Evolutionary conservation across 148 eudicot genomes (phyloP).

Genomic region (Rhododendron molle): DNA sequence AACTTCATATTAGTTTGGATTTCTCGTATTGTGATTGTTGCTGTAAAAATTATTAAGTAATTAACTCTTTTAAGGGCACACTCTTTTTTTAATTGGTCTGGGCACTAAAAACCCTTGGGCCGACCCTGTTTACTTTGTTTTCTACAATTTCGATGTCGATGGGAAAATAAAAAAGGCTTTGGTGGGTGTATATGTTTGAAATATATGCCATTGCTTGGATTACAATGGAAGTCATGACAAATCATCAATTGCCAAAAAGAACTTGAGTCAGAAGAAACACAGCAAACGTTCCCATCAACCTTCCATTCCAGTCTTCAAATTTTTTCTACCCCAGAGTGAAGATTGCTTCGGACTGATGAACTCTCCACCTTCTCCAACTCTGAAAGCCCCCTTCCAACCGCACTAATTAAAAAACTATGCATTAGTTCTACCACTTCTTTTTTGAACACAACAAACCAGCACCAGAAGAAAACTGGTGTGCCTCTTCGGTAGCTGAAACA

Average conservation of each 20-base stretch:
- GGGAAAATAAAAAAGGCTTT: slow-evolving; percentile 3
- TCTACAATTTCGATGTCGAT: no score
- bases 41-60: no score
- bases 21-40: no score
- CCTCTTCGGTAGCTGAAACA: not conserved
- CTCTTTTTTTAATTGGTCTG: no score
- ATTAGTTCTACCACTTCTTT: not conserved
- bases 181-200: slow-evolving; percentile 13
- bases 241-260: slow-evolving; percentile 18
- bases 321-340: slow-evolving; percentile 5
- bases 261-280: slow-evolving; percentile 9
- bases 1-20: no score
- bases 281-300: slow-evolving; percentile 36
- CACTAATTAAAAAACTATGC: slow-evolving; percentile 7
- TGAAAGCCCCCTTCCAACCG: slow-evolving; percentile 66
- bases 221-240: slow-evolving; percentile 46
- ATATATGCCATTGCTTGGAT: slow-evolving; percentile 49
- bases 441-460: not conserved
- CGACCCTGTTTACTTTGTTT: no score
- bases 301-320: slow-evolving; percentile 6
- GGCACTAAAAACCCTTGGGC: no score
- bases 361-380: slow-evolving; percentile 57
- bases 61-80: no score
- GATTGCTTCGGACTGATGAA: slow-evolving; percentile 25
- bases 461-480: not conserved